Base-by-base conservation (phyloP, 2,329 filamentous ascomycete species). In the Botrytis galanthina region DNA sequence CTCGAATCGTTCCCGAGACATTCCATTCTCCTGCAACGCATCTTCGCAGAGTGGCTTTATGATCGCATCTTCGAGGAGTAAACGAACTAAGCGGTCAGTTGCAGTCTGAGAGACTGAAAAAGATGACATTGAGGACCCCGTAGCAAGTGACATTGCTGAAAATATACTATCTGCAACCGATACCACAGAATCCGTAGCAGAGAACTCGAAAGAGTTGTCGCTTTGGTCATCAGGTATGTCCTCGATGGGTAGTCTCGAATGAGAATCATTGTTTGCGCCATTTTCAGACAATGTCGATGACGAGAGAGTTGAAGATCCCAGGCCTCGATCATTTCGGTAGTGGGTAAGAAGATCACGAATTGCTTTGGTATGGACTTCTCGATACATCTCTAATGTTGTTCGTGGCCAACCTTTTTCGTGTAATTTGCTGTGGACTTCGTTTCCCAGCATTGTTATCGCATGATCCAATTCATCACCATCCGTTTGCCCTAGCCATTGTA, bases 111-210 rank as follows among this genome's bases (percentile, higher is more conserved):
- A 63, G 9, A 51, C 63, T 2, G 51, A 51, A 4, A 74, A 18
- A 42, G 73, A 75, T 42, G 75, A 75, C 67, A 73, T 73, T 14
- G 74, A 75, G 22, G 74, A 75, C 0, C 71, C 71, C 16, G 61
- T 71, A 20, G n/a, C n/a, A 4, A 59, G 44, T 59, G 71, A 69
- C 26, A 39, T 46, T 26, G 48, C 42, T 7, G 75, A 75, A 54
- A 76, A 74, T 42, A 73, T 39, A 62, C 74, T 76, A 32, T 73
- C 72, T 22, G 42, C 72, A 14, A 75, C 51, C 10, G 75, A 76
- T 7, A 54, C 60, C 20, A 74, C 29, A 5, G 70, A 74, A 14
- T 44, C 54, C 14, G 66, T 63, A n/a, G 57, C 61, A 4, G 73
- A 70, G 32, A 37, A 46, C 42, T 66, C 48, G n/a, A 37, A 72